Evolutionary conservation across 176 grass and related monocot species (phyloP).

Genomic region (Leersia perrieri): DNA sequence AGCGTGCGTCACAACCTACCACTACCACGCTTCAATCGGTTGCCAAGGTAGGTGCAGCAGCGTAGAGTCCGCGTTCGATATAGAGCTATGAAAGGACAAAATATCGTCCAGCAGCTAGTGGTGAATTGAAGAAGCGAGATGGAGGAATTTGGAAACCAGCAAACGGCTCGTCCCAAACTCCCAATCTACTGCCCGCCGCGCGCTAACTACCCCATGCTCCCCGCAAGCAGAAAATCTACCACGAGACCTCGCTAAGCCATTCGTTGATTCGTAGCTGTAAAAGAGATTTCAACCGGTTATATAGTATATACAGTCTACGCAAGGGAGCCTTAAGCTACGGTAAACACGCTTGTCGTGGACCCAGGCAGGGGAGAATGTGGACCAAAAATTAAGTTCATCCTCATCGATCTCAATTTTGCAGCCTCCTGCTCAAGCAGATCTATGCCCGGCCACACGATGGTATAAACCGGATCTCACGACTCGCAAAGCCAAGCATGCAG

Average conservation of each 20-base stretch:
- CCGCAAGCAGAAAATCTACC: neutral
- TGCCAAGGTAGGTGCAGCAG: neutral
- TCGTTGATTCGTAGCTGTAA: no score
- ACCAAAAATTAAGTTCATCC: neutral
- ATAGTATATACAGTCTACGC: no score
- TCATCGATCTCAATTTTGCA: neutral
- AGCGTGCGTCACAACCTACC: no score
- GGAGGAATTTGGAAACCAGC: no score
- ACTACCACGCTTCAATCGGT: no score
- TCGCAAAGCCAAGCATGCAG: neutral
- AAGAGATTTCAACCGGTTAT: no score
- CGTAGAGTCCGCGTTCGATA: neutral
- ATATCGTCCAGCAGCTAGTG: neutral
- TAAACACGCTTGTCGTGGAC: neutral
- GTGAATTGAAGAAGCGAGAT: neutral
- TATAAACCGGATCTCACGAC: neutral
- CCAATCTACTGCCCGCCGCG: neutral
- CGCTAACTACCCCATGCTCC: neutral
- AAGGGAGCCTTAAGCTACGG: no score
- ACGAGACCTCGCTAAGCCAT: neutral
- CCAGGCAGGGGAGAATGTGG: neutral
- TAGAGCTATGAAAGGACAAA: neutral
- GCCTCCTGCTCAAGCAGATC: neutral
- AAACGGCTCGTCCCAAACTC: no score
- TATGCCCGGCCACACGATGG: neutral